A percentile compares a stretch with the other conserved stretches of the same genome.
These are phyloP conservation scores for Sanghuangporus sanghuang DNA, from an alignment of 1,284 basidiomycete genomes.

Conservation along the genomic window DNA sequence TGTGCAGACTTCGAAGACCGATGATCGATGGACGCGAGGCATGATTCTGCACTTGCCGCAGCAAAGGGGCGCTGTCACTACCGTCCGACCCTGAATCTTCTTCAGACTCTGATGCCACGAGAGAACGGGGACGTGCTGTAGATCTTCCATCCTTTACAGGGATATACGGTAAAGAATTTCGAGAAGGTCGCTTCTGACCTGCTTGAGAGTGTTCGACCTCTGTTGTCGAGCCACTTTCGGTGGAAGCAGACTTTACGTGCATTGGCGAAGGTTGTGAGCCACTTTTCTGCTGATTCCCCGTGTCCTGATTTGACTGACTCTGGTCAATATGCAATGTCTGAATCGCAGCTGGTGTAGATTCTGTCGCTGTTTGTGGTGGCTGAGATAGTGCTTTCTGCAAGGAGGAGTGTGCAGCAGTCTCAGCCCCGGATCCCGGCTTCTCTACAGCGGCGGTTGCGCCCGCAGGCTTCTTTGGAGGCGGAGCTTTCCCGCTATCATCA, in stretches of 20 bases:
- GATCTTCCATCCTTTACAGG: background rate
- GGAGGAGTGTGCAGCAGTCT: no score
- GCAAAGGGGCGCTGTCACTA: conserved; percentile 25
- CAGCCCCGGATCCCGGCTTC: no score
- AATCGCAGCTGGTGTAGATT: no score
- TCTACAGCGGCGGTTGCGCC: no score
- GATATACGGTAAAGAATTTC: background rate
- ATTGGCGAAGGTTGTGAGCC: background rate
- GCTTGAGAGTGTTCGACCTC: conserved; percentile 1
- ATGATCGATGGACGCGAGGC: conserved; percentile 23
- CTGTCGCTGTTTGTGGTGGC: no score
- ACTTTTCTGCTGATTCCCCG: no score
- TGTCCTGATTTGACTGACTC: no score
- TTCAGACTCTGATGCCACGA: background rate
- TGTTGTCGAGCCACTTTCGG: background rate
- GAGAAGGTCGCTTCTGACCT: background rate
- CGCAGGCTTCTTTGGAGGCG: no score
- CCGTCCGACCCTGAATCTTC: conserved; percentile 33
- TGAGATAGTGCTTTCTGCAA: no score
- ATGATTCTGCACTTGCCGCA: conserved; percentile 18
- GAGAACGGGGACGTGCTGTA: background rate
- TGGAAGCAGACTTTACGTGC: background rate
- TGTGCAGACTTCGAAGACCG: conserved; percentile 44
- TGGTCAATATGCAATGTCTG: no score
- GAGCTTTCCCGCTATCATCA: no score